Base-by-base conservation (phyloP, 192 early-diverging fungal species). In the Rhizoclosmatium sp. region DNA sequence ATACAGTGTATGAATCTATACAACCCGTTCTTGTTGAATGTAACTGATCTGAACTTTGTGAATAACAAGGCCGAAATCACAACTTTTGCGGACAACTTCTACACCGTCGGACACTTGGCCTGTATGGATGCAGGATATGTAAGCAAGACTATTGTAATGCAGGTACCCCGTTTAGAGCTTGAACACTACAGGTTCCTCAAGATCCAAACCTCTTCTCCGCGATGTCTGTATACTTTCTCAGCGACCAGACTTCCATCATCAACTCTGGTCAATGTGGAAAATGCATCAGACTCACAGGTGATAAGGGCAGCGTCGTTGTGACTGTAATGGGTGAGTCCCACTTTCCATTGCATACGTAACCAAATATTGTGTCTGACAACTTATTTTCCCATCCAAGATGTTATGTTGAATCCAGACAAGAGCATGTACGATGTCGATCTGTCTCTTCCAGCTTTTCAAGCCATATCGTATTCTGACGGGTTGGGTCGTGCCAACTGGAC, bases 121-220 rank as follows among this genome's bases (percentile, higher is more conserved):
- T 54, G 51, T 16, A 31, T 31, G 31, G 51, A 54, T 12, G 16
- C 9, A 12, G 51, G 51, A 54, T 54, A 54, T 54, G 51, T 54
- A 16, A 31, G 31, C 31, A 31, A 31, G 31, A 31, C 31, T 31
- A 31, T 31, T 31, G 31, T 31, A 31, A 31, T 31, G 31, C 31
- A 31, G 31, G 31, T 31, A 31, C 31, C 31, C 31, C 31, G 31
- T 31, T 31, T 31, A 31, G 31, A 31, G 31, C 31, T 31, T 31
- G 31, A 31, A 31, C 31, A 31, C 31, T 31, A 31, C 31, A 68
- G 65, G 39, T 42, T 45, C 42, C 46, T 14, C 10, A 5, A 41
- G 46, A 68, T 68, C 9, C 65, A 46, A 68, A 39, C 7, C 65
- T 68, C 5, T 68, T 44, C 21, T 21, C 65, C 21, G 65, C 65